Percentiles rank a stretch among this genome's conserved stretches.
Evolutionary conservation across 176 grass and related monocot genomes (phyloP).

Genomic region (Aegilops longissima): DNA sequence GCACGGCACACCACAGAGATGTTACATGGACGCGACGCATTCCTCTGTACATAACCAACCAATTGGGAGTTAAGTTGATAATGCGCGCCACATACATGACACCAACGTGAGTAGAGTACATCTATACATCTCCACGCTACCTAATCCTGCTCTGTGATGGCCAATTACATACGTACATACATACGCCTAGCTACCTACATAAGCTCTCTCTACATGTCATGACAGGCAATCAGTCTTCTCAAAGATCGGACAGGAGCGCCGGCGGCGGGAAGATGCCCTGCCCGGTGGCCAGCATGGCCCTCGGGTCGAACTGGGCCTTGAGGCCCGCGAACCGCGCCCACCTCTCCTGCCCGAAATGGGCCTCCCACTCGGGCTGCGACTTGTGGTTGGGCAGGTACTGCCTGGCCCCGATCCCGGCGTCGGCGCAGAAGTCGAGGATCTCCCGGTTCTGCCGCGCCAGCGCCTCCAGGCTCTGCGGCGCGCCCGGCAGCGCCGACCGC

Average conservation of each 20-base stretch:
- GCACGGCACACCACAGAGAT: not conserved
- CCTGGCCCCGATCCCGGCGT: conserved; percentile 57
- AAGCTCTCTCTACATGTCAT: not conserved
- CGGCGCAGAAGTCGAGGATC: conserved; percentile 71
- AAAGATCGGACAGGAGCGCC: conserved; percentile 4
- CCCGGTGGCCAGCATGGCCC: conserved; percentile 60
- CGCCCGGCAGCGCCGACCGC: conserved; percentile 62
- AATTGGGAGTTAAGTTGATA: not conserved
- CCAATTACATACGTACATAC: not conserved
- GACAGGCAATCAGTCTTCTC: not conserved
- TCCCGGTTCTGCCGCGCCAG: conserved; percentile 68
- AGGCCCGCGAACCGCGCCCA: conserved; percentile 57
- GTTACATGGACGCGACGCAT: not conserved
- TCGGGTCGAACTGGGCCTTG: conserved; percentile 68
- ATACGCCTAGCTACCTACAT: not conserved
- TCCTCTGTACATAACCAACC: conserved; percentile 10
- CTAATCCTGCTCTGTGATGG: not conserved
- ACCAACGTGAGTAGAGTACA: not conserved
- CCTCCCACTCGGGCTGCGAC: conserved; percentile 59
- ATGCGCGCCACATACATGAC: not conserved
- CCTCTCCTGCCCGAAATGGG: conserved; percentile 59
- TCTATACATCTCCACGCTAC: conserved; percentile 28
- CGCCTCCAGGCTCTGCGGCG: conserved; percentile 47
- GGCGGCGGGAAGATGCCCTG: conserved; percentile 82
- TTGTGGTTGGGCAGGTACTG: conserved; percentile 87